These are phyloP conservation scores for Pichia kluyveri DNA, from an alignment of 805 yeast species.

Conservation along the genomic window DNA sequence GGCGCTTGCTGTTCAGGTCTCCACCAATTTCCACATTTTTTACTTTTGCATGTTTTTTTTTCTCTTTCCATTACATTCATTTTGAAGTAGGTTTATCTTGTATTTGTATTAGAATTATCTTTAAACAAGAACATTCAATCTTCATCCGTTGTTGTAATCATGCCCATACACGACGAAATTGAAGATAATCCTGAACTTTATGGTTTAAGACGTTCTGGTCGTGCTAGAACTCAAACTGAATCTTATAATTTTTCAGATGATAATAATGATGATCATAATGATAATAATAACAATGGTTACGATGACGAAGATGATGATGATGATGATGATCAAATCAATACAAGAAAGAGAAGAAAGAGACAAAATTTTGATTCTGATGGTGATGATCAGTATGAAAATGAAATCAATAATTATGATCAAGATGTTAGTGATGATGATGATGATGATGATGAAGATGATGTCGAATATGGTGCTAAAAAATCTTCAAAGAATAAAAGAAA, in stretches of 20 bases:
- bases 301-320: conserved; percentile 25
- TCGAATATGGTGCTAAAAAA: conserved; percentile 21
- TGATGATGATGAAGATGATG: conserved; percentile 25
- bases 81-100: not conserved
- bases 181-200: conserved; percentile 71
- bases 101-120: too few species aligned
- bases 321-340: conserved; percentile 16
- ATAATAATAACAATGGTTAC: conserved; percentile 26
- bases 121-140: too few species aligned
- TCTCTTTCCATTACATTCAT: not conserved
- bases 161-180: conserved; percentile 34
- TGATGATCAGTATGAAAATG: conserved; percentile 24
- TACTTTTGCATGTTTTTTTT: not conserved
- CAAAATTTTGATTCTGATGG: conserved; percentile 15
- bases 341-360: conserved; percentile 14
- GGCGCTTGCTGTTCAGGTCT: not conserved
- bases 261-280: conserved; percentile 25
- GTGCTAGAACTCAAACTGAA: conserved; percentile 39
- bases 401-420: conserved; percentile 15
- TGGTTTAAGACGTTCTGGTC: conserved; percentile 68
- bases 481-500: conserved; percentile 20
- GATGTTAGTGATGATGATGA: conserved; percentile 25
- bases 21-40: not conserved
- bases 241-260: conserved; percentile 26
- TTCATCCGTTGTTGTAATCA: not conserved